A percentile compares a stretch with the other conserved stretches of the same genome.
phyloP scores from a whole-genome alignment of 306 rosid genomes.

The Quercus variabilis region DNA sequence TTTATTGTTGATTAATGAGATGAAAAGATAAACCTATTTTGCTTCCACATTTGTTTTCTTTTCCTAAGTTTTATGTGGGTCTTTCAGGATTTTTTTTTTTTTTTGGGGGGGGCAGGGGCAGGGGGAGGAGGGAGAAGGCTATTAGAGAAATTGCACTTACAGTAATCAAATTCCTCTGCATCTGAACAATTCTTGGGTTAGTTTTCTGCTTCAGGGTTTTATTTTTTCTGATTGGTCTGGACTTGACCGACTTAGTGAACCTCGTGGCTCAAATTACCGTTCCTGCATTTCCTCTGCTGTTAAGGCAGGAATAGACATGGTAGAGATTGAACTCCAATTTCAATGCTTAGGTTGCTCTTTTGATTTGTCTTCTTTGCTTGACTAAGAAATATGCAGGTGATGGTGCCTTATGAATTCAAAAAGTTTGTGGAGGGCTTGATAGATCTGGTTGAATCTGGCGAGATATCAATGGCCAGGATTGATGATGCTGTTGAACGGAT shows the following conservation, averaged over 20 bases:
- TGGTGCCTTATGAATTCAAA: constrained; percentile 44
- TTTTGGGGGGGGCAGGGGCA: background rate
- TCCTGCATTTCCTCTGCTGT: constrained; percentile 57
- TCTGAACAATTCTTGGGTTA: constrained; percentile 1
- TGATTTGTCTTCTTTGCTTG: constrained; percentile 4
- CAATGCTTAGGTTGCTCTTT: background rate
- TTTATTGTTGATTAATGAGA: background rate
- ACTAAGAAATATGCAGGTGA: constrained; percentile 35
- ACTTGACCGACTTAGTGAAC: constrained; percentile 60
- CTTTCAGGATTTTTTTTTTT: background rate
- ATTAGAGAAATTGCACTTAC: background rate
- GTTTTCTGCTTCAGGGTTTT: constrained; percentile 62
- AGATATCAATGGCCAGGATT: constrained; percentile 38
- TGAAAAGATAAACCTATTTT: background rate
- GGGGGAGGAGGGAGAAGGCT: background rate
- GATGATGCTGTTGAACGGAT: constrained; percentile 54
- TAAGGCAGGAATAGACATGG: constrained; percentile 94
- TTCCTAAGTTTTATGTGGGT: background rate
- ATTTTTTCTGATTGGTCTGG: constrained; percentile 84
- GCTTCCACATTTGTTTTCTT: background rate
- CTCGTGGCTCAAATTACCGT: constrained; percentile 60
- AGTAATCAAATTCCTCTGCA: background rate
- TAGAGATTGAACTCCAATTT: constrained; percentile 27
- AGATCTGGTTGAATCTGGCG: constrained; percentile 35
- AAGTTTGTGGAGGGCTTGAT: constrained; percentile 27